Evolutionary conservation across 306 rosid species (phyloP).

Genomic region (Casuarina glauca): DNA sequence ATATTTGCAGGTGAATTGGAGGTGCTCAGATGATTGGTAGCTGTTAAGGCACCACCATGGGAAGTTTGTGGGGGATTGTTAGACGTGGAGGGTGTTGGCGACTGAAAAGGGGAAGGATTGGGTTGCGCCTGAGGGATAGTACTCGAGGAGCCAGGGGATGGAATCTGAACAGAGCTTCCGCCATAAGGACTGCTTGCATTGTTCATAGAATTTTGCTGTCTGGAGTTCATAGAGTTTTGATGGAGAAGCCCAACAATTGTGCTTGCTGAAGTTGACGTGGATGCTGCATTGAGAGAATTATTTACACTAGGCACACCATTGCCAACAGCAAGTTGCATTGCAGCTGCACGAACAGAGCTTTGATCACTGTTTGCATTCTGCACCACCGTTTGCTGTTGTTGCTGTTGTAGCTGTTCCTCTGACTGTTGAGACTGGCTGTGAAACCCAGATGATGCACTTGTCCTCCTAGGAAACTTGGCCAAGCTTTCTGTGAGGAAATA

Average conservation of each 20-base stretch:
- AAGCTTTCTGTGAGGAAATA: constrained; percentile 66
- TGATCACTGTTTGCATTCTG: constrained; percentile 60
- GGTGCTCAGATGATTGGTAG: constrained; percentile 70
- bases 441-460: constrained; percentile 62
- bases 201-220: constrained; percentile 74
- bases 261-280: constrained; percentile 77
- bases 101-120: constrained; percentile 76
- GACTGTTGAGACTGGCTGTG: constrained; percentile 63
- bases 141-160: constrained; percentile 87
- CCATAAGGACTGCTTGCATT: constrained; percentile 89
- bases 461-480: constrained; percentile 87
- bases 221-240: constrained; percentile 90
- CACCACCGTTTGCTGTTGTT: constrained; percentile 50
- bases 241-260: constrained; percentile 96
- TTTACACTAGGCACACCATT: constrained; percentile 79
- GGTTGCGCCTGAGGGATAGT: constrained; percentile 67
- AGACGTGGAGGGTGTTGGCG: constrained; percentile 77
- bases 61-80: constrained; percentile 75
- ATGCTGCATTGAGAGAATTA: constrained; percentile 59
- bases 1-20: constrained; percentile 73
- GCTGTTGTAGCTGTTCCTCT: constrained; percentile 67
- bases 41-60: constrained; percentile 54
- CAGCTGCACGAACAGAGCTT: constrained; percentile 53
- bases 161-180: constrained; percentile 78
- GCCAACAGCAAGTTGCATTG: constrained; percentile 65